Evolutionary conservation across 1,139 yeast species (phyloP).

Genomic region (Magnusiomyces fungicola): DNA sequence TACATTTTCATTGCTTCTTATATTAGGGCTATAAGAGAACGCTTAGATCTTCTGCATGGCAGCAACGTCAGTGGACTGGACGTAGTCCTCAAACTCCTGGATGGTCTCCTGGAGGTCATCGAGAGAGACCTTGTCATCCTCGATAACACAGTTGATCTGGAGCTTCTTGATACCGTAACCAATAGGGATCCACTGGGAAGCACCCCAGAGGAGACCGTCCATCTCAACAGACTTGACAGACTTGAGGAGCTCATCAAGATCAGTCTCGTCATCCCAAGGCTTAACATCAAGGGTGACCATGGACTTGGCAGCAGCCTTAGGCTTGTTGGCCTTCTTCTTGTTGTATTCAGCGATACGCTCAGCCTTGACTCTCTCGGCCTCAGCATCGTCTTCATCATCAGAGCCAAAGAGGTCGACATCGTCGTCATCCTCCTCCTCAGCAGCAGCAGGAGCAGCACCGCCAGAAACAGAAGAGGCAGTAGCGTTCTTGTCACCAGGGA

Average conservation of each 20-base stretch:
- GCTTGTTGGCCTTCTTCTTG: constrained; percentile 95
- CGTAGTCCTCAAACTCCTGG: constrained; percentile 98
- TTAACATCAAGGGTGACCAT: constrained; percentile 93
- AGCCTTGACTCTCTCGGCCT: constrained; percentile 93
- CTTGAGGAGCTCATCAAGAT: constrained; percentile 79
- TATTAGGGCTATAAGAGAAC: background rate
- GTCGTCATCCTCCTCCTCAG: constrained; percentile 76
- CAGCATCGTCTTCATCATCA: constrained; percentile 83
- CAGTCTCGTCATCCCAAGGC: constrained; percentile 99
- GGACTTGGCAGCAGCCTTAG: constrained; percentile 98
- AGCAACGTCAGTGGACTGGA: constrained; percentile 96
- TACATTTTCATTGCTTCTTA: background rate
- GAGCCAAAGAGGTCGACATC: constrained; percentile 96
- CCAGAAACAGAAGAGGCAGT: constrained; percentile 46
- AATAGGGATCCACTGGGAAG: constrained; percentile 88
- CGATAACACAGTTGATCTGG: constrained; percentile 96
- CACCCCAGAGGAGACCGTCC: constrained; percentile 99
- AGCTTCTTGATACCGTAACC: constrained; percentile 99
- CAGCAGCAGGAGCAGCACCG: constrained; percentile 52
- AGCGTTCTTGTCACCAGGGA: constrained; percentile 35
- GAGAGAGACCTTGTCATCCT: constrained; percentile 90
- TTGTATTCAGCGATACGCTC: constrained; percentile 96
- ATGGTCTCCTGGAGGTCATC: constrained; percentile 79
- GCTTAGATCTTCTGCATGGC: constrained; percentile 95
- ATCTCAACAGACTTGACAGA: constrained; percentile 74